Evolutionary conservation across 257 asterid species (phyloP).

Genomic region (Nyctanthes arbortristis): DNA sequence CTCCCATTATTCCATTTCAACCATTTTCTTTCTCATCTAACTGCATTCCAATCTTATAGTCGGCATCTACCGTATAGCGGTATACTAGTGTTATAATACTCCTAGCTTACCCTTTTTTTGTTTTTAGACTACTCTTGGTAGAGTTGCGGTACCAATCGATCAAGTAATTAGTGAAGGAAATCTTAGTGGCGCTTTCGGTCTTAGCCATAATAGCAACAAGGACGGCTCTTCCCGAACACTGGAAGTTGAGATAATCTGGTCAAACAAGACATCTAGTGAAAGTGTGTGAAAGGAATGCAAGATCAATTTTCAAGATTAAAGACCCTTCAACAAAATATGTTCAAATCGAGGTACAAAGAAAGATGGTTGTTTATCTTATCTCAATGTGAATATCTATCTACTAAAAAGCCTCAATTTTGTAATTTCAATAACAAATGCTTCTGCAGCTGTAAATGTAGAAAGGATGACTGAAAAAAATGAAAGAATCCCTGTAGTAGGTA

Average conservation of each 20-base stretch:
- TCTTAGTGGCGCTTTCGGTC: conserved; percentile 61
- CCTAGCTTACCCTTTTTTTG: not conserved
- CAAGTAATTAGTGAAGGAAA: conserved; percentile 61
- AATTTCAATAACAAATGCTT: not conserved
- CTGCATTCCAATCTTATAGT: too few species aligned
- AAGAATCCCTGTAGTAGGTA: not conserved
- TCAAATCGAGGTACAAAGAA: not conserved
- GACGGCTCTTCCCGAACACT: conserved; percentile 61
- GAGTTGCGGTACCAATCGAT: conserved; percentile 42
- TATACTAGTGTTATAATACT: conserved; percentile 2
- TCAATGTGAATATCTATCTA: not conserved
- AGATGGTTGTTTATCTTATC: not conserved
- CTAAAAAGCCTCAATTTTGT: not conserved
- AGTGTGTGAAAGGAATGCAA: conserved; percentile 25
- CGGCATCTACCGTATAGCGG: too few species aligned
- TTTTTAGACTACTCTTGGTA: conserved; percentile 43
- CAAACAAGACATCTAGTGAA: conserved; percentile 42
- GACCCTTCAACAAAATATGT: not conserved
- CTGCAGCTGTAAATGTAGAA: not conserved
- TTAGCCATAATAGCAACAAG: conserved; percentile 52
- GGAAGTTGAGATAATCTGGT: conserved; percentile 79
- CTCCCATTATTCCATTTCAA: too few species aligned
- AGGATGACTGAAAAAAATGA: not conserved
- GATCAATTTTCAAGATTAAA: not conserved
- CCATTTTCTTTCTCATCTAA: too few species aligned